Conservation (phyloP, 2,329 filamentous ascomycete species). For the Colletotrichum brevisporum region DNA sequence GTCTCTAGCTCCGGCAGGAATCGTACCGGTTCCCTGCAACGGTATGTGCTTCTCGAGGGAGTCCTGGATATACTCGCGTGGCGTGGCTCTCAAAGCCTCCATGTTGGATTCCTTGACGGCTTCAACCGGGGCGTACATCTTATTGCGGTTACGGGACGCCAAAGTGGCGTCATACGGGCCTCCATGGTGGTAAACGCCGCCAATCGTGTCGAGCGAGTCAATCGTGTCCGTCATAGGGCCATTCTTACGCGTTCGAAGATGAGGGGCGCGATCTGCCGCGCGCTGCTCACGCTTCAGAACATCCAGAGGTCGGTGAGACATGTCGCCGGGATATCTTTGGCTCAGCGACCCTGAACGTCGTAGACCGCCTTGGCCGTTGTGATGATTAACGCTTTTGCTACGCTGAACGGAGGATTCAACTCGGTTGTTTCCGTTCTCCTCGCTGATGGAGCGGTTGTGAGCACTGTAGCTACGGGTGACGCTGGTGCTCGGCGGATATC, state of each 20-base stretch:
- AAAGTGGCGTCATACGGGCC: conserved; percentile 91
- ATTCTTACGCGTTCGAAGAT: conserved; percentile 75
- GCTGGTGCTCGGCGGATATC: conserved; percentile 47
- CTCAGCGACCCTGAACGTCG: conserved; percentile 60
- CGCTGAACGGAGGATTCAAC: conserved; percentile 10
- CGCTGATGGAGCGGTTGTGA: conserved; percentile 27
- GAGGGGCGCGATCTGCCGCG: conserved; percentile 75
- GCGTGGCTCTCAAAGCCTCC: conserved; percentile 86
- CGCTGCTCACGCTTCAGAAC: conserved; percentile 74
- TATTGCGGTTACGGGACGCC: conserved; percentile 78
- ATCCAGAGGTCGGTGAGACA: conserved; percentile 76
- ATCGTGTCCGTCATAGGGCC: conserved; percentile 82
- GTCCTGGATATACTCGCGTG: conserved; percentile 82
- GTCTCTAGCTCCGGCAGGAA: conserved; percentile 82
- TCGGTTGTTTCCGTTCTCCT: conserved; percentile 1
- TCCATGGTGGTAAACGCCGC: conserved; percentile 85
- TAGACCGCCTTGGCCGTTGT: conserved; percentile 33
- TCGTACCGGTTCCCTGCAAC: conserved; percentile 81
- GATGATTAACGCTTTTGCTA: conserved; percentile 38
- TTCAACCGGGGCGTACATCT: conserved; percentile 77
- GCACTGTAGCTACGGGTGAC: conserved; percentile 50
- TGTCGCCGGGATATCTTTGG: conserved; percentile 74
- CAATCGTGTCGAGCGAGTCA: conserved; percentile 81
- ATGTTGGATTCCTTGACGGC: conserved; percentile 81
- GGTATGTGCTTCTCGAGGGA: conserved; percentile 81